phyloP scores from a whole-genome alignment of 176 grass and related monocot species.

The Stipa capillata region DNA sequence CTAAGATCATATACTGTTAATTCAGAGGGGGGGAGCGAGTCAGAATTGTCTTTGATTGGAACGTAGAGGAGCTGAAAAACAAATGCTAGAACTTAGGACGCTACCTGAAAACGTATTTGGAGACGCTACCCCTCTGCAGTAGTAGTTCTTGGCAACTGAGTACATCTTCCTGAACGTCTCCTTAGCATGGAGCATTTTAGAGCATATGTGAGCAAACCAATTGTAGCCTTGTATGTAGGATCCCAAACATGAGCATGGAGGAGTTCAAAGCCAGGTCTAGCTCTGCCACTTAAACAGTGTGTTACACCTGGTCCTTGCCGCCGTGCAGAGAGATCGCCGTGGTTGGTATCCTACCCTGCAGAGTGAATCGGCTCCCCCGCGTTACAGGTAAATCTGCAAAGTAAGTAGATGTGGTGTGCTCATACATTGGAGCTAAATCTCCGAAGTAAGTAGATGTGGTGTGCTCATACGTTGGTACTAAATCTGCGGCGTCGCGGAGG shows the following conservation, averaged over 20 bases:
- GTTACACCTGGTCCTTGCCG: neutral
- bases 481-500: neutral
- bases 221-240: no score
- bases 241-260: no score
- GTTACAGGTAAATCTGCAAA: neutral
- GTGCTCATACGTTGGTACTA: neutral
- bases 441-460: neutral
- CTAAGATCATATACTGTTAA: slow-evolving; percentile 2
- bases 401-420: neutral
- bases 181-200: slow-evolving; percentile 38
- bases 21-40: neutral
- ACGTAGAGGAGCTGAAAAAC: neutral
- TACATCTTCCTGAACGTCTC: slow-evolving; percentile 37
- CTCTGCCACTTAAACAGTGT: neutral
- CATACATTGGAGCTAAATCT: neutral
- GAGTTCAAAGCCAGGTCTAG: neutral
- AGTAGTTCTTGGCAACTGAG: slow-evolving; percentile 22
- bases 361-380: neutral
- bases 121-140: neutral
- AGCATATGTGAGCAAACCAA: no score
- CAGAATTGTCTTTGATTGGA: neutral
- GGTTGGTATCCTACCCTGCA: neutral
- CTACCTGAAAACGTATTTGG: slow-evolving; percentile 18
- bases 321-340: neutral
- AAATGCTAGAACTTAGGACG: neutral